Evolutionary conservation across 257 asterid genomes (phyloP).

Genomic region (Fraxinus pennsylvanica): DNA sequence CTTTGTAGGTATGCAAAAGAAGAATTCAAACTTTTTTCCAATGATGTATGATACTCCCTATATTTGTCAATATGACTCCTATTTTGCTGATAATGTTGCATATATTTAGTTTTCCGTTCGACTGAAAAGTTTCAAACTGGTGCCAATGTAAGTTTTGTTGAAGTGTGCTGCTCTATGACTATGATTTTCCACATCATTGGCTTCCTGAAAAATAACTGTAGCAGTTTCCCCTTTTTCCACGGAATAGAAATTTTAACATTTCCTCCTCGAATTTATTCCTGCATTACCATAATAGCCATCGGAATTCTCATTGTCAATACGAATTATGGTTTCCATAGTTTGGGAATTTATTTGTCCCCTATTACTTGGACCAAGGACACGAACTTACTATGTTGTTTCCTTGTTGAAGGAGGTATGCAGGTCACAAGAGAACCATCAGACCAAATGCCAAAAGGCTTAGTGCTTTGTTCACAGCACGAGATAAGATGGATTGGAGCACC

Average conservation of each 20-base stretch:
- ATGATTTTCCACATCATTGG: neutral
- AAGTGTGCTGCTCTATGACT: neutral
- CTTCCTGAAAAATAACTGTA: neutral
- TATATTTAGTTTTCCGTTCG: neutral
- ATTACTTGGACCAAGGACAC: neutral
- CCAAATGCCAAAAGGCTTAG: constrained; percentile 68
- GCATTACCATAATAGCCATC: neutral
- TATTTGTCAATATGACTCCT: neutral
- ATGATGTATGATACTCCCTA: neutral
- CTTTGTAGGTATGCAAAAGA: neutral
- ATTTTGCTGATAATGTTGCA: neutral
- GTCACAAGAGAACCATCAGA: constrained; percentile 71
- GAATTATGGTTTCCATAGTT: neutral
- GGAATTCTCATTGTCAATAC: neutral
- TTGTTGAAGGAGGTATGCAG: constrained; percentile 64
- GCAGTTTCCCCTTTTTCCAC: neutral
- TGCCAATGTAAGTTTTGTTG: neutral
- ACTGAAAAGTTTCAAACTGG: neutral
- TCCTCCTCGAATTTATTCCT: neutral
- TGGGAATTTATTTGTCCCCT: neutral
- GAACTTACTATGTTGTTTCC: constrained; percentile 3
- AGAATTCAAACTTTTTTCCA: neutral
- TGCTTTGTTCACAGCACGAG: constrained; percentile 46
- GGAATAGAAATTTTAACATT: neutral
- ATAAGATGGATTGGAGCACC: constrained; percentile 56